phyloP scores from a whole-genome alignment of 78 protist genomes.

The Corallochytrium limacisporum region DNA sequence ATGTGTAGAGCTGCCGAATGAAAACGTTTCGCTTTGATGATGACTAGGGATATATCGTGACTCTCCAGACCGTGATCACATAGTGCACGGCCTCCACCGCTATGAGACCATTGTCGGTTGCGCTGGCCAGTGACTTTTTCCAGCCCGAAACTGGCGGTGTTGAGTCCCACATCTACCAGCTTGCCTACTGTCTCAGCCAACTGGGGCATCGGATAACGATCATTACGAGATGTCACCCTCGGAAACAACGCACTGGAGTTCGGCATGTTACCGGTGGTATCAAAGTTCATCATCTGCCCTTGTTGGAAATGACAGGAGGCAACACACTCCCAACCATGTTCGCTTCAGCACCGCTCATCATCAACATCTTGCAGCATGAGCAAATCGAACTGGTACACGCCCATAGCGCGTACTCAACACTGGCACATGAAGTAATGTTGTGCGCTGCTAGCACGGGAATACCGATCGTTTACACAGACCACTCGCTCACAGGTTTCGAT shows the following conservation, averaged over 20 bases:
- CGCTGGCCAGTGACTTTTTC: conserved; percentile 93
- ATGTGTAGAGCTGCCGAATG: too few species aligned
- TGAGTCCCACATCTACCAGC: conserved; percentile 74
- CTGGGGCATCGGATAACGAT: conserved; percentile 50
- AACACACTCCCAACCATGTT: conserved; percentile 68
- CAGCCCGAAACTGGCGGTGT: conserved; percentile 94
- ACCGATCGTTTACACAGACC: conserved; percentile 80
- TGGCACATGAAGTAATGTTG: conserved; percentile 74
- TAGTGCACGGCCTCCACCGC: too few species aligned
- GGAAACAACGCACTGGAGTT: conserved; percentile 61
- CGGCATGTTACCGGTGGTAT: conserved; percentile 71
- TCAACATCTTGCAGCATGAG: conserved; percentile 77
- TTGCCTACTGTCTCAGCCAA: conserved; percentile 64
- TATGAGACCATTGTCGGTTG: too few species aligned
- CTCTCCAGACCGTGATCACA: too few species aligned
- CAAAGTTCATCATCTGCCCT: conserved; percentile 83
- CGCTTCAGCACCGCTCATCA: conserved; percentile 46
- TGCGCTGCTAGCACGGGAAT: conserved; percentile 75
- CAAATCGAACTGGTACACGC: conserved; percentile 80
- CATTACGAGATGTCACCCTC: neutral
- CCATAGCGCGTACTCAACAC: conserved; percentile 84
- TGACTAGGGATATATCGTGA: too few species aligned
- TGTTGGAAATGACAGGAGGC: neutral
- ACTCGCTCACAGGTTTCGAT: conserved; percentile 87
- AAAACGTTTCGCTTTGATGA: too few species aligned